A percentile compares a stretch with the other conserved stretches of the same genome.
These are phyloP conservation scores for Rhododendron williamsianum DNA, from an alignment of 148 eudicot genomes.

Conservation along the genomic window DNA sequence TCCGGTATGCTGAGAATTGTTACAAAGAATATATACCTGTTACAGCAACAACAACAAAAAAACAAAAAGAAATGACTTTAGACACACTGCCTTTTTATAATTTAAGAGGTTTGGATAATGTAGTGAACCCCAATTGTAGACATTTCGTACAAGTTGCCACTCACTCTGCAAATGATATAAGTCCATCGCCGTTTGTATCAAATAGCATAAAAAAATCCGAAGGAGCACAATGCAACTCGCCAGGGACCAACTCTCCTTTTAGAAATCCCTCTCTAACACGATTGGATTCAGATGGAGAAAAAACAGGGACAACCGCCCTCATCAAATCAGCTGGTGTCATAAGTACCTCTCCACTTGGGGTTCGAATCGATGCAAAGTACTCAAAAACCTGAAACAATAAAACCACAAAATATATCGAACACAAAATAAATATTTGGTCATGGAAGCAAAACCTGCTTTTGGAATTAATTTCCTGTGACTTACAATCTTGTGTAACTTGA, in stretches of 20 bases:
- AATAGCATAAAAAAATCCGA: constrained; percentile 88
- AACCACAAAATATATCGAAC: not conserved
- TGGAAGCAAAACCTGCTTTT: not conserved
- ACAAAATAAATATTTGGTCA: not conserved
- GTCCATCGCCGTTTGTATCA: constrained; percentile 73
- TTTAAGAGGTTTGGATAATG: constrained; percentile 64
- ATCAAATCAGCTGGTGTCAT: constrained; percentile 87
- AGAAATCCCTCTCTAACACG: constrained; percentile 61
- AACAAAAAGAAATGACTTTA: not conserved
- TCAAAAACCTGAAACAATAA: constrained; percentile 60
- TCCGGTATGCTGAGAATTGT: constrained; percentile 70
- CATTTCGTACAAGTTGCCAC: constrained; percentile 6
- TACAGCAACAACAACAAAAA: not conserved
- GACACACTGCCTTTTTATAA: constrained; percentile 29
- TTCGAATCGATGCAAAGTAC: constrained; percentile 67
- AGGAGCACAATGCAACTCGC: constrained; percentile 63
- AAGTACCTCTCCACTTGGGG: constrained; percentile 46
- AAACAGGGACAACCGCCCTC: constrained; percentile 92
- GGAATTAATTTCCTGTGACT: not conserved
- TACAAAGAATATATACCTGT: constrained; percentile 65
- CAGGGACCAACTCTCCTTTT: constrained; percentile 53
- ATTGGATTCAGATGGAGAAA: constrained; percentile 71
- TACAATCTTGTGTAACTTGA: not conserved
- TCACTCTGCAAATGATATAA: constrained; percentile 83
- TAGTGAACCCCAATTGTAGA: constrained; percentile 25